Conservation (phyloP, 768 basidiomycete genomes). For the Polyporus arcularius region DNA sequence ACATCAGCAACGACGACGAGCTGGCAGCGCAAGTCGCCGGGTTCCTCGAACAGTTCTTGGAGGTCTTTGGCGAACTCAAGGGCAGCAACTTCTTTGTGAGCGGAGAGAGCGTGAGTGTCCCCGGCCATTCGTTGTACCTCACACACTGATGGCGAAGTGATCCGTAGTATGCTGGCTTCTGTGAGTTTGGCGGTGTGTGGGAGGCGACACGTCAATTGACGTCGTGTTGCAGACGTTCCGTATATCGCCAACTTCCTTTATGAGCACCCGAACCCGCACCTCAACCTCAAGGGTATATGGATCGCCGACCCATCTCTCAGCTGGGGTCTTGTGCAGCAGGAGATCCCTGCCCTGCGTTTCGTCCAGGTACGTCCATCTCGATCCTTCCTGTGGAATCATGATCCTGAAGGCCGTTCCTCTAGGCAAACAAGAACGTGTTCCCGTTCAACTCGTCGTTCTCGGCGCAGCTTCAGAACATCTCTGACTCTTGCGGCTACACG, state of each 20-base stretch:
- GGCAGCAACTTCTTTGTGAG: slow-evolving; percentile 68
- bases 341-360: slow-evolving; percentile 75
- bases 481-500: slow-evolving; percentile 36
- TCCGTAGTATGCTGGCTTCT: slow-evolving; percentile 34
- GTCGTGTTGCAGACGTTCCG: slow-evolving; percentile 50
- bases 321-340: slow-evolving; percentile 63
- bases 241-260: slow-evolving; percentile 77
- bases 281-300: slow-evolving; percentile 71
- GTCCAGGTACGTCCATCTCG: slow-evolving; percentile 35
- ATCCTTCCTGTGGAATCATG: neutral
- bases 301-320: slow-evolving; percentile 60
- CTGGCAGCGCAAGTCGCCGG: slow-evolving; percentile 51
- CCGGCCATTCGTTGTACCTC: neutral
- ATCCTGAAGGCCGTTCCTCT: neutral
- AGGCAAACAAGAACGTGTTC: slow-evolving; percentile 60
- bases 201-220: neutral
- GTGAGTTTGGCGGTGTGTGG: slow-evolving; percentile 4
- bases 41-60: slow-evolving; percentile 72
- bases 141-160: no score
- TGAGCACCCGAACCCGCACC: slow-evolving; percentile 48
- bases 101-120: slow-evolving; percentile 65
- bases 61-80: slow-evolving; percentile 70
- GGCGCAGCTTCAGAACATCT: slow-evolving; percentile 42
- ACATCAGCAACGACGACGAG: slow-evolving; percentile 57
- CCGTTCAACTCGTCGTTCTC: slow-evolving; percentile 56